Conservation (phyloP, 2,329 filamentous ascomycete species). For the Diaporthe citrichinensis region DNA sequence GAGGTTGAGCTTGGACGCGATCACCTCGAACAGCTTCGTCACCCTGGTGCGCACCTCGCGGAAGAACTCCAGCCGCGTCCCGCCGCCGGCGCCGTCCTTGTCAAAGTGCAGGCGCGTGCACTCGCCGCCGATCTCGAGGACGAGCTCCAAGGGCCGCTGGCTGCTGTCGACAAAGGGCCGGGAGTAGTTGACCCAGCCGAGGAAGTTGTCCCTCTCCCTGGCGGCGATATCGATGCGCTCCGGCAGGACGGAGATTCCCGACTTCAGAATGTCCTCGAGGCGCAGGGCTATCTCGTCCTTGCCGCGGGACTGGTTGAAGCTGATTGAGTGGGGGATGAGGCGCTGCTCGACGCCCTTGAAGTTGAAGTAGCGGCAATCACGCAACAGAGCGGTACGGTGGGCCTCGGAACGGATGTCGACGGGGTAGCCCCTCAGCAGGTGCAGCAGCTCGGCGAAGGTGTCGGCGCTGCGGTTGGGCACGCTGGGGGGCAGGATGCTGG, state of each 20-base stretch:
- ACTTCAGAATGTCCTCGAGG: conserved; percentile 90
- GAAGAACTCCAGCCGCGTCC: conserved; percentile 77
- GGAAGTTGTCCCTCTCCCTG: conserved; percentile 47
- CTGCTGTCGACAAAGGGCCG: conserved; percentile 86
- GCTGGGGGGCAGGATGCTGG: conserved; percentile 85
- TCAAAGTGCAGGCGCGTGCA: conserved; percentile 70
- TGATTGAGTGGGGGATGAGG: conserved; percentile 82
- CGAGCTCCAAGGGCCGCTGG: conserved; percentile 73
- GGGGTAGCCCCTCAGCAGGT: conserved; percentile 86
- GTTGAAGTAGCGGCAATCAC: conserved; percentile 91
- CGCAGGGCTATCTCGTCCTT: conserved; percentile 83
- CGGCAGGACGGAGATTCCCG: conserved; percentile 77
- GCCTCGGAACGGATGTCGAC: conserved; percentile 81
- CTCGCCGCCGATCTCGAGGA: conserved; percentile 84
- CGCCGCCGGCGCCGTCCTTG: conserved; percentile 43
- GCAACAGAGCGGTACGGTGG: conserved; percentile 81
- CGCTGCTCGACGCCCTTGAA: conserved; percentile 92
- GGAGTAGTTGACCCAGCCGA: conserved; percentile 80
- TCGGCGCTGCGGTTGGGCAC: conserved; percentile 88
- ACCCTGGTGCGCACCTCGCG: conserved; percentile 79
- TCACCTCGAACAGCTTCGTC: conserved; percentile 80
- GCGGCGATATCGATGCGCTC: conserved; percentile 55
- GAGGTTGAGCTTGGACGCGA: conserved; percentile 84
- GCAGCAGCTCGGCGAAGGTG: conserved; percentile 85
- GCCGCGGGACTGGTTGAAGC: conserved; percentile 78